A percentile compares a stretch with the other conserved stretches of the same genome.
Evolutionary conservation across 2,329 filamentous ascomycete genomes (phyloP).

Genomic region (Oidium heveae): DNA sequence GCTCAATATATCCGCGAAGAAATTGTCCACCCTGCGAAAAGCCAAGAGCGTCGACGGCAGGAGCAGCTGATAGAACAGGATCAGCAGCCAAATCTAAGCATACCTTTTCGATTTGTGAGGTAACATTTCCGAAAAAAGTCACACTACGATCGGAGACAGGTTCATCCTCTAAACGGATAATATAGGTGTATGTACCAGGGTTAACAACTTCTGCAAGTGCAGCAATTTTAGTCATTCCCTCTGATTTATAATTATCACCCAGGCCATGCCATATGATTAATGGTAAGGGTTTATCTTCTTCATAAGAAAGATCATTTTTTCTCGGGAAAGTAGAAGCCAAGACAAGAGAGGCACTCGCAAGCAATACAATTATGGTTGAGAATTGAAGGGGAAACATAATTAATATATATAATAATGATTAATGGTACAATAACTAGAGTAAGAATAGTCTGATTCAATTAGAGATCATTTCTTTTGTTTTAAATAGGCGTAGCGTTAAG

Average conservation of each 20-base stretch:
- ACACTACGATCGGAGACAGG: slow-evolving; percentile 47
- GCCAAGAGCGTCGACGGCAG: slow-evolving; percentile 70
- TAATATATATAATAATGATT: too few species aligned
- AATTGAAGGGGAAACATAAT: too few species aligned
- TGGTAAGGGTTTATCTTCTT: slow-evolving; percentile 44
- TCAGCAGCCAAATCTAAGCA: slow-evolving; percentile 54
- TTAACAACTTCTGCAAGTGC: slow-evolving; percentile 46
- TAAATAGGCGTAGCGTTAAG: too few species aligned
- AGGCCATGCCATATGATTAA: slow-evolving; percentile 84
- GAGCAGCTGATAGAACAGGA: slow-evolving; percentile 56
- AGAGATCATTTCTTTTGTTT: too few species aligned
- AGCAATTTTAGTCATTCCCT: slow-evolving; percentile 48
- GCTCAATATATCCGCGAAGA: slow-evolving; percentile 70
- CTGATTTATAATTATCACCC: slow-evolving; percentile 48
- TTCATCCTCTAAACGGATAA: slow-evolving; percentile 40
- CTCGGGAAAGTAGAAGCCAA: not conserved
- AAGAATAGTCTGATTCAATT: too few species aligned
- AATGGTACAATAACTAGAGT: too few species aligned
- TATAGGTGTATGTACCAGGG: slow-evolving; percentile 66
- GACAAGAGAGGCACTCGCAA: not conserved
- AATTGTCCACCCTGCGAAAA: slow-evolving; percentile 95
- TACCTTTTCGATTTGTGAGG: slow-evolving; percentile 47
- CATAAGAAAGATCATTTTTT: not conserved
- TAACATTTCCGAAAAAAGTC: slow-evolving; percentile 80
- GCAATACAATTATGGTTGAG: not conserved